Evolutionary conservation across 176 grass and related monocot species (phyloP).

Genomic region (Neostapfia colusana): DNA sequence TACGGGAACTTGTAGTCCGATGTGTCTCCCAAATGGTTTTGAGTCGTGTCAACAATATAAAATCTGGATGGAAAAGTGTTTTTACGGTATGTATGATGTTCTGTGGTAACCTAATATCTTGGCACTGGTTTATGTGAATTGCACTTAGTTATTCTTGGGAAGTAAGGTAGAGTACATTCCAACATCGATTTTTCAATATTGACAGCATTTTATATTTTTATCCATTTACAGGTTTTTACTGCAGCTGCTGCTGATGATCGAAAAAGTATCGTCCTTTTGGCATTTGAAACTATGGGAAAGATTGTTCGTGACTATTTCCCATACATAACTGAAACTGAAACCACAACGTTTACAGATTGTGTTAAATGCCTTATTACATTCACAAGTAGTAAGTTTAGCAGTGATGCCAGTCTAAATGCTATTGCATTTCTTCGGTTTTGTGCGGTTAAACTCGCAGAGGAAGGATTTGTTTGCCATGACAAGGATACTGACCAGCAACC

Average conservation of each 20-base stretch:
- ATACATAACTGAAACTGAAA: constrained; percentile 99
- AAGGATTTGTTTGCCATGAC: constrained; percentile 68
- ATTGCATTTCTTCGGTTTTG: constrained; percentile 99
- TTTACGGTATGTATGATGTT: constrained; percentile 61
- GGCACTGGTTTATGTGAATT: constrained; percentile 9
- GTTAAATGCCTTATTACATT: constrained; percentile 97
- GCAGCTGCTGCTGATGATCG: constrained; percentile 84
- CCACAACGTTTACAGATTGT: constrained; percentile 94
- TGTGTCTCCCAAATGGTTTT: constrained; percentile 98
- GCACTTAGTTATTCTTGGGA: constrained; percentile 17
- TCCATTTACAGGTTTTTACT: constrained; percentile 75
- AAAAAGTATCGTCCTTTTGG: constrained; percentile 92
- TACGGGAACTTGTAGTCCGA: constrained; percentile 87
- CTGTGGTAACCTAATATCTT: constrained; percentile 17
- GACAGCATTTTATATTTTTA: constrained; percentile 21
- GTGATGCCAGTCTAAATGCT: constrained; percentile 94
- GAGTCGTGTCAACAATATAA: constrained; percentile 93
- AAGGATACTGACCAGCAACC: constrained; percentile 53
- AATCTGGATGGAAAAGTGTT: constrained; percentile 98
- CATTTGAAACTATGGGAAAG: constrained; percentile 98
- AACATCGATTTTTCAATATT: constrained; percentile 21
- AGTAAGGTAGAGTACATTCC: constrained; percentile 18
- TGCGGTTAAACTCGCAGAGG: constrained; percentile 92
- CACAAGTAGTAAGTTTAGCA: constrained; percentile 98
- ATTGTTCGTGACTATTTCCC: constrained; percentile 98